These are phyloP conservation scores for Brettanomyces bruxellensis DNA, from an alignment of 805 yeast species.

Conservation along the genomic window DNA sequence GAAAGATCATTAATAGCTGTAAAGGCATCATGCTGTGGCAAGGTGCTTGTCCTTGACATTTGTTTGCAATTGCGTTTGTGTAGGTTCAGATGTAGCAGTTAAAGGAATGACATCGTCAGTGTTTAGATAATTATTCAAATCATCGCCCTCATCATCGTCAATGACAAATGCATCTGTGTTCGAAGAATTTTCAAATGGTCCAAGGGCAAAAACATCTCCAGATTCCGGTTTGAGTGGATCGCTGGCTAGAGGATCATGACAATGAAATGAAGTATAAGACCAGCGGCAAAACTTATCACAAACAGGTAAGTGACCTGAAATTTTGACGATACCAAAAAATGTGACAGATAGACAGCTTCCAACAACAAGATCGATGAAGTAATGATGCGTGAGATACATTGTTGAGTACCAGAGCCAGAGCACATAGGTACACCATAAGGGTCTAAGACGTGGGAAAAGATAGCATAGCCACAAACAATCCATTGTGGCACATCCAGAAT, in stretches of 20 bases:
- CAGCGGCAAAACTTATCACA: constrained; percentile 43
- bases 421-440: constrained; percentile 69
- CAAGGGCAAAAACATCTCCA: neutral
- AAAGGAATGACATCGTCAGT: too few species aligned
- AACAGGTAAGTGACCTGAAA: constrained; percentile 50
- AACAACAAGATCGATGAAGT: constrained; percentile 87
- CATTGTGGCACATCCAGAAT: constrained; percentile 91
- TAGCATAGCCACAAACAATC: constrained; percentile 81
- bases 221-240: constrained; percentile 4
- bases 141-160: neutral
- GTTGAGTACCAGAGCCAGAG: constrained; percentile 97
- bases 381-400: constrained; percentile 95
- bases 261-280: constrained; percentile 9
- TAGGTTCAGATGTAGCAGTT: too few species aligned
- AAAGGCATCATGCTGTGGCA: too few species aligned
- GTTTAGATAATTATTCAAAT: too few species aligned
- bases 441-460: constrained; percentile 63
- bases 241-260: constrained; percentile 4
- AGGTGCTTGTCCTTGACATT: too few species aligned
- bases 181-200: neutral
- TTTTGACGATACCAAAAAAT: constrained; percentile 62
- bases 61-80: too few species aligned
- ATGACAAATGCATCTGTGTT: neutral
- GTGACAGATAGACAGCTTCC: constrained; percentile 78
- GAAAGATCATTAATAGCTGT: too few species aligned